Base-by-base conservation (phyloP, 164 flowering plant genomes). In the Annona squamosa region DNA sequence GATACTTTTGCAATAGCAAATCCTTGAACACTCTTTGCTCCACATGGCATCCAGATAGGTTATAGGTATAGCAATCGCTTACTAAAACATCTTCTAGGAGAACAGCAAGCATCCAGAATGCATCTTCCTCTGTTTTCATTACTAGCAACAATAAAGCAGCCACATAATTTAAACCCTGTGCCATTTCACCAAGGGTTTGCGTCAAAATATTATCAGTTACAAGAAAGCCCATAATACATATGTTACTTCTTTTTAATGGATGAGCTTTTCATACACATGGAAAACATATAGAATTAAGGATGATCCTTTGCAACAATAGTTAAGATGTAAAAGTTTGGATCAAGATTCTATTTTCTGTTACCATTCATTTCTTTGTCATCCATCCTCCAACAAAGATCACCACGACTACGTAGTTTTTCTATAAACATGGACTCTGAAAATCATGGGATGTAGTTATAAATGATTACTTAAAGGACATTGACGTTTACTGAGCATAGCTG, bases 61-160 rank as follows among this genome's bases (percentile, higher is more conserved):
- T 93, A 78, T 73, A 86, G 26, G 99, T 87, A 75, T 93, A 95
- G 79, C 98, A 95, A 78, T 93, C 97, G 78, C 82, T 91, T 41
- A 93, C 96, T 77, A 95, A 74, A 4, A 95, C 98, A 79, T 93
- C 85, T 81, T 95, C 99, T 73, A 95, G 76, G 37, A 95, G 94
- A 67, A 90, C 94, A 12, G 97, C 90, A 17, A 94, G 97, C 97
- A 92, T 94, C 97, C 98, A 94, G 71, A 92, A 94, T 37, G 95
- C 94, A 70, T 92, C 97, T 85, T 94, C 99, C 79, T 94, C 99
- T 0, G 97, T 94, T 85, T 94, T 91, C 97, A 93, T 88, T 69
- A 95, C 99, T 77, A 95, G 97, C 83, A 95, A 81, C 75, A 95
- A 75, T 76, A 95, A 70, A 69, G 99, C 97, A 26, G 93, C 98